Percentiles rank a stretch among this genome's conserved stretches.
Evolutionary conservation across 2,329 filamentous ascomycete genomes (phyloP).

Genomic region (Hypoxylon sp.): DNA sequence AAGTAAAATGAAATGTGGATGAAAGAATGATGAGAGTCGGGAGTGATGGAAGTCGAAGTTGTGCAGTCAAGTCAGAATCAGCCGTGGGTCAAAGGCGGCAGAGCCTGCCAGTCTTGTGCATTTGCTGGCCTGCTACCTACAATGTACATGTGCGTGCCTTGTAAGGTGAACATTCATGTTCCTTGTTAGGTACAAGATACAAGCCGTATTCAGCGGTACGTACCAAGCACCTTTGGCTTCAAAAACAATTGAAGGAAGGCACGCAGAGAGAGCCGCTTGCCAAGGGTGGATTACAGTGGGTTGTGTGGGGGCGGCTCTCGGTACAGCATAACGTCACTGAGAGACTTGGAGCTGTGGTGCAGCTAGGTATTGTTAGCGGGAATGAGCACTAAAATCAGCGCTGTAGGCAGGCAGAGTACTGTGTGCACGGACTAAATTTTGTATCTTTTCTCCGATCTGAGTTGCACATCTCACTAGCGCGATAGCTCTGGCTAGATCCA

Average conservation of each 20-base stretch:
- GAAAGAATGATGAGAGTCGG: constrained; percentile 22
- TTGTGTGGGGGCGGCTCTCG: constrained; percentile 3
- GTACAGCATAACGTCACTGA: constrained; percentile 41
- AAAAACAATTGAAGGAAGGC: constrained; percentile 1
- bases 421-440: background rate
- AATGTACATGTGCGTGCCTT: background rate
- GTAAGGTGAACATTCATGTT: background rate
- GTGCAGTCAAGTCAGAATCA: constrained; percentile 32
- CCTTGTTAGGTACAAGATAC: constrained; percentile 7
- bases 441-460: constrained; percentile 30
- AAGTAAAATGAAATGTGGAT: constrained; percentile 17
- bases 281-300: constrained; percentile 23
- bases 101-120: constrained; percentile 25
- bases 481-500: constrained; percentile 29
- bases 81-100: constrained; percentile 36
- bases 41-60: constrained; percentile 33
- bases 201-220: constrained; percentile 3
- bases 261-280: constrained; percentile 30
- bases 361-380: constrained; percentile 15
- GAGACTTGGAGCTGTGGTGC: constrained; percentile 13
- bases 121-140: constrained; percentile 14
- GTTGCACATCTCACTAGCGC: constrained; percentile 24
- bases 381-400: background rate
- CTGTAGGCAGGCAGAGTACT: constrained; percentile 15
- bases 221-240: constrained; percentile 1